These are phyloP conservation scores for Cystobasidium onofrii DNA, from an alignment of 768 basidiomycete species.

Conservation along the genomic window DNA sequence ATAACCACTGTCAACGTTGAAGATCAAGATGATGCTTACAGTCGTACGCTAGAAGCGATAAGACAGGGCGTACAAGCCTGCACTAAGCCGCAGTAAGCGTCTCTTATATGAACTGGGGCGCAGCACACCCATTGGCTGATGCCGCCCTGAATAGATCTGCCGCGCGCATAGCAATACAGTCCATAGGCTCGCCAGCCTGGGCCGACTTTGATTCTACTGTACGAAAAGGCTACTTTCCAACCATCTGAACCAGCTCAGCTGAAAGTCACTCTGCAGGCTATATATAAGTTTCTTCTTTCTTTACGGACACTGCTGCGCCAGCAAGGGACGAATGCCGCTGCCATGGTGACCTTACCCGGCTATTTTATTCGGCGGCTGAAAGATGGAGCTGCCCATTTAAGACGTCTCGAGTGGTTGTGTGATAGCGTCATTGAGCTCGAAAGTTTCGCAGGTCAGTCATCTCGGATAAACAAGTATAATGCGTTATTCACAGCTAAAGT, in stretches of 20 bases:
- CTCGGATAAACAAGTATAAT: not conserved
- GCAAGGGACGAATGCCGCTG: not conserved
- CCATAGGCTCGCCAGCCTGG: constrained; percentile 45
- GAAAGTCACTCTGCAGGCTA: too few species aligned
- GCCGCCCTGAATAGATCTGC: too few species aligned
- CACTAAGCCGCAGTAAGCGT: not conserved
- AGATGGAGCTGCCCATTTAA: not conserved
- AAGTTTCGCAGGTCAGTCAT: constrained; percentile 35
- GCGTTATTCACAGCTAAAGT: not conserved
- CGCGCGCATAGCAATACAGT: constrained; percentile 44
- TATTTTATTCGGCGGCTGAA: constrained; percentile 7
- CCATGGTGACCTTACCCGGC: constrained; percentile 35
- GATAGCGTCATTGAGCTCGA: constrained; percentile 37
- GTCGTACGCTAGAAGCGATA: not conserved
- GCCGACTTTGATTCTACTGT: constrained; percentile 38
- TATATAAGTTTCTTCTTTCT: constrained; percentile 64
- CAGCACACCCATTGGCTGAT: not conserved
- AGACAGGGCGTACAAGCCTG: not conserved
- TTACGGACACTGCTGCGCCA: constrained; percentile 50
- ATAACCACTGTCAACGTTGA: constrained; percentile 47
- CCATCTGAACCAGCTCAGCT: not conserved
- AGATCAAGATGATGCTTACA: not conserved
- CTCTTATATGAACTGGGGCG: not conserved
- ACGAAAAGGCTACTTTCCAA: constrained; percentile 26
- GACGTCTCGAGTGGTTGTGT: constrained; percentile 34